These are phyloP conservation scores for Bipolaris gigantea DNA, from an alignment of 2,329 filamentous ascomycete genomes.

Conservation along the genomic window DNA sequence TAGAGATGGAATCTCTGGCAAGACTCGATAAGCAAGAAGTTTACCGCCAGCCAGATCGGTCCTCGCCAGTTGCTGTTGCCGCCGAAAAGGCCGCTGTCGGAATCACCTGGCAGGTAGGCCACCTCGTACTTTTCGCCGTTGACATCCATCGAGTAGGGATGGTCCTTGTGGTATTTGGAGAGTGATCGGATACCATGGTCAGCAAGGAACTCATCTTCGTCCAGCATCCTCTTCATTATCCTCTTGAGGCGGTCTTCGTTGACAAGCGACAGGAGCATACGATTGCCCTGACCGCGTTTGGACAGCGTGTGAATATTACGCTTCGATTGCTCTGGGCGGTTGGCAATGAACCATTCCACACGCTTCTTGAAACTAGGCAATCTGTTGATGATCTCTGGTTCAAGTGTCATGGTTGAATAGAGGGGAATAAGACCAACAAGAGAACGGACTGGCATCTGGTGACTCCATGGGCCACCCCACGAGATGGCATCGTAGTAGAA, in stretches of 20 bases:
- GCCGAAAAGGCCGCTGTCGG: constrained; percentile 90
- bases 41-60: constrained; percentile 94
- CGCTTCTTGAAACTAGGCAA: constrained; percentile 92
- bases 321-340: constrained; percentile 82
- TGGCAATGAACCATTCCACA: constrained; percentile 90
- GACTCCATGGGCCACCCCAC: constrained; percentile 89
- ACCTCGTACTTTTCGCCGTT: constrained; percentile 89
- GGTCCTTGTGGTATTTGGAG: constrained; percentile 85
- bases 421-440: constrained; percentile 92
- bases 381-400: constrained; percentile 89
- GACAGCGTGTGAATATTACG: constrained; percentile 93
- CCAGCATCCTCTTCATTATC: constrained; percentile 88
- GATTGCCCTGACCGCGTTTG: constrained; percentile 85
- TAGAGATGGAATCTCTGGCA: constrained; percentile 96
- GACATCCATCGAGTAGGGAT: constrained; percentile 94
- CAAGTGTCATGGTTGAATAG: constrained; percentile 87
- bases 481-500: constrained; percentile 99
- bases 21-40: constrained; percentile 91
- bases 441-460: constrained; percentile 89
- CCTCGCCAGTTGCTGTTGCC: constrained; percentile 98
- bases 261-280: constrained; percentile 84
- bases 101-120: constrained; percentile 90
- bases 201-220: constrained; percentile 90
- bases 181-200: constrained; percentile 88
- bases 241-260: constrained; percentile 89